Base-by-base conservation (phyloP, 805 yeast species). In the Saturnispora sanitii region DNA sequence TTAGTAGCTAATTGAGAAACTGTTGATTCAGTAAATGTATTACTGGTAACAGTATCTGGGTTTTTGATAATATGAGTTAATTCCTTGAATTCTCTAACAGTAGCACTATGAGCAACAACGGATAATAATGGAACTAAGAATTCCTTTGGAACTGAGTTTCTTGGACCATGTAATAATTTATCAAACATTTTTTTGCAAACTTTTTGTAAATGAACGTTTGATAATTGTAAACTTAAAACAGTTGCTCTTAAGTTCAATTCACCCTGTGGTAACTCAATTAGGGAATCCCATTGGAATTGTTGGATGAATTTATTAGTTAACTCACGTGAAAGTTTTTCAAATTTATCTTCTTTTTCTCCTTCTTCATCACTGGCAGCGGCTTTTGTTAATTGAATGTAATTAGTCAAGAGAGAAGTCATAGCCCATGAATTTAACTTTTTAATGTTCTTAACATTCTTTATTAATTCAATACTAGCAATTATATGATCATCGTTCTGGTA, bases 11-110 rank as follows among this genome's bases (percentile, higher is more conserved):
- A 16, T 34, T 39, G 42, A 20, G 42, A 39, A 20, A 39, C 42
- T 12, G 51, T 33, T 2, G 45, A 42, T 3, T 44, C 32, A 25
- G 51, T 50, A 2, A 44, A 31, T 4, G 71, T 54, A 45, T 69
- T 62, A 9, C 58, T 60, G 9, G 62, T 61, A 4, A 75, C 67
- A 2, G 66, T 65, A 33, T 68, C 64, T 6, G 78, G 65, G 42
- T 67, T 67, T 46, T 75, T 75, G 11, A 69, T 71, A 16, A 79
- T 54, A 25, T 73, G 74, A 26, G 70, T 57, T 5, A 78, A 58
- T 48, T 72, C 77, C 55, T 80, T 80, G 68, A 78, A 80, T 28
- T 75, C 77, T 47, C 73, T 71, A 38, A 59, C 57, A 28, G 61
- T 60, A 13, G 49, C 51, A 17, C 37, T 25, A 19, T 48, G 42